Conservation (phyloP, 768 basidiomycete species). For the Suillus decipiens region DNA sequence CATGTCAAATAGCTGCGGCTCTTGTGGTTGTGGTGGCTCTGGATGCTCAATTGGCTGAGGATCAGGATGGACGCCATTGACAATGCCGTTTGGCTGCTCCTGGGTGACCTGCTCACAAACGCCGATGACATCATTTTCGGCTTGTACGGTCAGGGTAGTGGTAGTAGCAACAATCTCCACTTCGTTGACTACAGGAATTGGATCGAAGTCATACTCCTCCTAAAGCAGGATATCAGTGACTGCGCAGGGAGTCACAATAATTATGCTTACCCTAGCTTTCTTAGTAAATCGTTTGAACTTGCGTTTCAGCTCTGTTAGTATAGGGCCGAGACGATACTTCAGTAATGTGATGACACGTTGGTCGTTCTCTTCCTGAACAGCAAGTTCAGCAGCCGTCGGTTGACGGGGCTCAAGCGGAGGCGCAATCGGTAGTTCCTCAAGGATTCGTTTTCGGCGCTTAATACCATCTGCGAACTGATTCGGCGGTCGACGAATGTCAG, state of each 20-base stretch:
- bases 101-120: constrained; percentile 38
- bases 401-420: constrained; percentile 87
- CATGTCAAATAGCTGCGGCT: constrained; percentile 72
- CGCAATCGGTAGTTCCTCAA: constrained; percentile 86
- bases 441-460: constrained; percentile 76
- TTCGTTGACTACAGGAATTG: constrained; percentile 26
- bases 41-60: constrained; percentile 21
- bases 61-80: constrained; percentile 38
- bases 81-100: constrained; percentile 34
- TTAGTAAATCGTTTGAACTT: constrained; percentile 92
- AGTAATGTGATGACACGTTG: constrained; percentile 75
- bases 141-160: constrained; percentile 39
- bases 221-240: constrained; percentile 27
- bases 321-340: constrained; percentile 88
- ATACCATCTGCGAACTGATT: constrained; percentile 89
- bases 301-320: constrained; percentile 85
- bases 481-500: constrained; percentile 73
- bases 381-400: constrained; percentile 80
- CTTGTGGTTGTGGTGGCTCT: constrained; percentile 35
- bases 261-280: constrained; percentile 61
- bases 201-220: constrained; percentile 75
- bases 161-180: constrained; percentile 39
- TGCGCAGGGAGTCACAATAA: constrained; percentile 15
- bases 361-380: constrained; percentile 82
- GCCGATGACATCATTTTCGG: constrained; percentile 46